Conservation (phyloP, 768 basidiomycete genomes). For the Sporobolomyces roseus region DNA sequence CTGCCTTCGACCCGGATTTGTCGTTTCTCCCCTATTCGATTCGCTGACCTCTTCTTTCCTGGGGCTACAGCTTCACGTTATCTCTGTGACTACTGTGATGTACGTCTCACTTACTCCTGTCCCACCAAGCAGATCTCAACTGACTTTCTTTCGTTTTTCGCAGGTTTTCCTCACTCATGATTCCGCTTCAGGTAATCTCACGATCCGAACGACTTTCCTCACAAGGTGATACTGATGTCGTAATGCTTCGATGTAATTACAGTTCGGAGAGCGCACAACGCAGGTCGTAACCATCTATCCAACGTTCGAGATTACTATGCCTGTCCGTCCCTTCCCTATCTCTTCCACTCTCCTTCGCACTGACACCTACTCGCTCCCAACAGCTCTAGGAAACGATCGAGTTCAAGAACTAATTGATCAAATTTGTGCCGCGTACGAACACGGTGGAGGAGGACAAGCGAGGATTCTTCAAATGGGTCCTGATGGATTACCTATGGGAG, state of each 20-base stretch:
- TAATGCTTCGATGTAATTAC: no score
- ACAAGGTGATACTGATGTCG: no score
- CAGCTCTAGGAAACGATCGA: conserved; percentile 72
- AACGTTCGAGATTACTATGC: conserved; percentile 98
- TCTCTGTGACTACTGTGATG: conserved; percentile 45
- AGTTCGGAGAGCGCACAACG: conserved; percentile 98
- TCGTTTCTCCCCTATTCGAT: no score
- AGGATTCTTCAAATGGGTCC: conserved; percentile 29
- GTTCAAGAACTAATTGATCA: conserved; percentile 98
- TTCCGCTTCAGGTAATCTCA: conserved; percentile 85
- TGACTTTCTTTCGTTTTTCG: no score
- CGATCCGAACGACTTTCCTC: no score
- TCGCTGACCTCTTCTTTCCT: neutral
- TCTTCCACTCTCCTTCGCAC: neutral
- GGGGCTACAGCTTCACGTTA: conserved; percentile 22
- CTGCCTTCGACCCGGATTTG: no score
- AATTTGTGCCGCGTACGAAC: conserved; percentile 89
- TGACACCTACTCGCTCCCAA: neutral
- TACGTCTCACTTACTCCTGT: neutral
- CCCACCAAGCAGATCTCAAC: neutral
- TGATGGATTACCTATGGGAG: conserved; percentile 11
- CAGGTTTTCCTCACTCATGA: conserved; percentile 90
- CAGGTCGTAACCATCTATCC: conserved; percentile 89
- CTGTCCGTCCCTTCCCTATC: conserved; percentile 55
- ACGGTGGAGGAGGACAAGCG: conserved; percentile 52